A percentile compares a stretch with the other conserved stretches of the same genome.
These are phyloP conservation scores for Sicyos edulis DNA, from an alignment of 306 rosid species.

Conservation along the genomic window DNA sequence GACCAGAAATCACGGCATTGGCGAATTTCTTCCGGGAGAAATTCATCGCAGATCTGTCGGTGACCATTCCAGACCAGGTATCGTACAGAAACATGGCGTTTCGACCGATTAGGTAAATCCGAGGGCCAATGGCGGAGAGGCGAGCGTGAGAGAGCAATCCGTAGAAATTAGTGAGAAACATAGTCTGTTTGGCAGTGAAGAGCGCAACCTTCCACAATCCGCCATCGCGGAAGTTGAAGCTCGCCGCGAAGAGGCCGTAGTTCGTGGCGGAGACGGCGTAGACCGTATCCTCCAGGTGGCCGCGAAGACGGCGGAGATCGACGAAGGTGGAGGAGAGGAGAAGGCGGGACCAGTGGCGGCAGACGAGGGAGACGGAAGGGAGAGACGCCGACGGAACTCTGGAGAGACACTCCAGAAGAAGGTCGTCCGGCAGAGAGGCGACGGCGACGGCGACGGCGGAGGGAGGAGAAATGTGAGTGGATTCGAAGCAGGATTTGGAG, in stretches of 20 bases:
- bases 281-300: conserved; percentile 36
- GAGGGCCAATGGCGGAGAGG: conserved; percentile 37
- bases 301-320: conserved; percentile 46
- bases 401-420: conserved; percentile 53
- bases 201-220: conserved; percentile 39
- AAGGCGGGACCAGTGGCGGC: conserved; percentile 54
- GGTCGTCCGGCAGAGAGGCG: conserved; percentile 52
- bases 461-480: neutral
- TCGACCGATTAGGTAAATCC: conserved; percentile 49
- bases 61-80: conserved; percentile 48
- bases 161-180: conserved; percentile 27
- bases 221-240: conserved; percentile 24
- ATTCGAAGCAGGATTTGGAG: conserved; percentile 3
- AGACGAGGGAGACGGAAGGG: conserved; percentile 43
- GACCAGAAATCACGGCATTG: conserved; percentile 33
- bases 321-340: conserved; percentile 45
- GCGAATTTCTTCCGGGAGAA: conserved; percentile 65
- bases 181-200: conserved; percentile 30
- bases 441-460: conserved; percentile 18
- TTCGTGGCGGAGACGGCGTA: conserved; percentile 42
- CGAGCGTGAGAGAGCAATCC: conserved; percentile 50
- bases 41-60: conserved; percentile 34
- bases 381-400: conserved; percentile 44
- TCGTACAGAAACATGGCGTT: conserved; percentile 44
- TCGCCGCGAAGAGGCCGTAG: conserved; percentile 39